phyloP scores from a whole-genome alignment of 139 green algal genomes.

The Coelastrella sp. region DNA sequence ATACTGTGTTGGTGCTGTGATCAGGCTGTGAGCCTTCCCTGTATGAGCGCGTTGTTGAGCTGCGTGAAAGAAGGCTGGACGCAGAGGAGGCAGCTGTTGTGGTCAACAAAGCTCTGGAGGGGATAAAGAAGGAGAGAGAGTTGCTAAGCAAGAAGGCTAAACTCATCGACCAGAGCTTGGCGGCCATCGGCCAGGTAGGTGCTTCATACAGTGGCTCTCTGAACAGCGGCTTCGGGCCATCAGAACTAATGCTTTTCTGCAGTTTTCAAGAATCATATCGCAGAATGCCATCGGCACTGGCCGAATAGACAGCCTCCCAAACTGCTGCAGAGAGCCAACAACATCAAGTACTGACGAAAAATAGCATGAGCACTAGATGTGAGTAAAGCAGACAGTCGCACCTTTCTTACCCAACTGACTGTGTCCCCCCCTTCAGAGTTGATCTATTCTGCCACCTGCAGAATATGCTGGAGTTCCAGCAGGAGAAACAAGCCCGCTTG shows the following conservation, averaged over 20 bases:
- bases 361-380: too few relatives aligned
- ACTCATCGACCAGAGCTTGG: slow-evolving; percentile 71
- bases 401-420: neutral
- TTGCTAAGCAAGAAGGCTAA: slow-evolving; percentile 78
- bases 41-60: slow-evolving; percentile 83
- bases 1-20: neutral
- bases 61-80: slow-evolving; percentile 81
- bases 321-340: too few relatives aligned
- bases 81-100: slow-evolving; percentile 79
- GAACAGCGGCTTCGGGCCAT: neutral
- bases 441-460: slow-evolving; percentile 18
- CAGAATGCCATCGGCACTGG: too few relatives aligned
- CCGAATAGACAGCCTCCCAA: too few relatives aligned
- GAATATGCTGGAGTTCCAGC: slow-evolving; percentile 84
- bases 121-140: slow-evolving; percentile 80
- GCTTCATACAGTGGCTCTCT: too few relatives aligned
- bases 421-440: neutral
- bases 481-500: slow-evolving; percentile 87
- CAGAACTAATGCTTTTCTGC: neutral
- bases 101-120: slow-evolving; percentile 75
- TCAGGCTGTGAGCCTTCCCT: slow-evolving; percentile 63
- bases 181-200: slow-evolving; percentile 60
- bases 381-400: too few relatives aligned
- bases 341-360: too few relatives aligned
- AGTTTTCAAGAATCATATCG: neutral